Evolutionary conservation across 352 stramenopile genomes (phyloP).

Genomic region (Phytophthora multivora): DNA sequence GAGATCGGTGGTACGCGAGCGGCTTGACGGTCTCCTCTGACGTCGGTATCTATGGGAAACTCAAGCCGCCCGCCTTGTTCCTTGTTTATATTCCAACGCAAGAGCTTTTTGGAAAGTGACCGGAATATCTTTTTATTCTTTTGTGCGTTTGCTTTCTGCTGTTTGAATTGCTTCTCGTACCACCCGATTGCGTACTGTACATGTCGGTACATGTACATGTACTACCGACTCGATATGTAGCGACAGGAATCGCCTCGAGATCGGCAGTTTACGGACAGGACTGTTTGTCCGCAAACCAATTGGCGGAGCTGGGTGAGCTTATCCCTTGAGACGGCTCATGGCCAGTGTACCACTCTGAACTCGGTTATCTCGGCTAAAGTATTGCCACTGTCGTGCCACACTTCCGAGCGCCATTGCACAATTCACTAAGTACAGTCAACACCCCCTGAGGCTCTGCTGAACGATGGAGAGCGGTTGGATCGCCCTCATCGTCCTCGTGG

Average conservation of each 20-base stretch:
- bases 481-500: constrained; percentile 41
- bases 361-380: constrained; percentile 5
- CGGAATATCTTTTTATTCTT: constrained; percentile 22
- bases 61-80: constrained; percentile 24
- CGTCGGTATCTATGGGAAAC: constrained; percentile 51
- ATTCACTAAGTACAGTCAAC: not conserved
- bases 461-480: constrained; percentile 42
- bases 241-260: not conserved
- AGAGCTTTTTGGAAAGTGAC: constrained; percentile 30
- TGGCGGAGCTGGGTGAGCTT: not conserved
- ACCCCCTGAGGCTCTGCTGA: not conserved
- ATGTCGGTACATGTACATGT: not conserved
- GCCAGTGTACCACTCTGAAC: constrained; percentile 12
- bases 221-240: too few relatives aligned
- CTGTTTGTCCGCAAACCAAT: constrained; percentile 2
- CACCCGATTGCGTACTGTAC: not conserved
- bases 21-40: constrained; percentile 37
- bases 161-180: not conserved
- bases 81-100: constrained; percentile 37
- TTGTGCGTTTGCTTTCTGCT: not conserved
- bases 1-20: constrained; percentile 26
- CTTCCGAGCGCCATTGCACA: not conserved
- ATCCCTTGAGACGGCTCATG: constrained; percentile 3
- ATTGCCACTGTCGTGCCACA: not conserved
- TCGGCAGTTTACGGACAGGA: constrained; percentile 23